Base-by-base conservation (phyloP, 495 filamentous ascomycete species). In the Trichoderma asperelloides region DNA sequence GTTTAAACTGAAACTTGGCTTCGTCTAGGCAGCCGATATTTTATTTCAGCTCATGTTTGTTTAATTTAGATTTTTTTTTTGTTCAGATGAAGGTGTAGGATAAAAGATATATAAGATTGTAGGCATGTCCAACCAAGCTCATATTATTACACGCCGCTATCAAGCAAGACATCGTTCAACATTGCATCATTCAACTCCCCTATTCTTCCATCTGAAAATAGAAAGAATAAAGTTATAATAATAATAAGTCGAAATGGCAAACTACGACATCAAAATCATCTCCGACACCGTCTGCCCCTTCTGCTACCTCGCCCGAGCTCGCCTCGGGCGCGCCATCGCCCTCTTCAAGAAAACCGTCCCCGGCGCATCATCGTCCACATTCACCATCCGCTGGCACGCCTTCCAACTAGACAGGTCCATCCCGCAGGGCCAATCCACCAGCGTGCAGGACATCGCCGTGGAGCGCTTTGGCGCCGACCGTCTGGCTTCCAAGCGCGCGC, bases 251-350 rank as follows among this genome's bases (percentile, higher is more conserved):
- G 81, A 62, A 71, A 94, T 95, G 91, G 90, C 90, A 28, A 86
- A 86, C 70, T 92, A 91, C 81, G 81, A 84, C 43, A 91, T 95
- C 75, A 82, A 89, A 27, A 84, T 95, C 69, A 85, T 91, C 15
- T 84, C 78, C 40, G 92, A 95, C 78, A 88, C 84, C 27, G 85
- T 94, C 67, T 96, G 92, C 73, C 91, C 91, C 2, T 91, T 86
- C 68, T 96, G 92, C 81, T 96, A 91, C 74, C 79, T 96, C n/a
- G 91, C 91, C 71, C 89, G 89, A 71, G 86, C 84, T 65, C 87
- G 89, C 47, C 85, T 96, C 15, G 83, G 88, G 40, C 79, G 79
- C 57, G 91, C 88, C 39, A 95, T 96, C 69, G 68, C 75, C 3
- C 71, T 79, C 21, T 91, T 91, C 79, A 84, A 86, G 69, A 74